Conservation (phyloP, 257 asterid species). For the Verbascum thapsus region DNA sequence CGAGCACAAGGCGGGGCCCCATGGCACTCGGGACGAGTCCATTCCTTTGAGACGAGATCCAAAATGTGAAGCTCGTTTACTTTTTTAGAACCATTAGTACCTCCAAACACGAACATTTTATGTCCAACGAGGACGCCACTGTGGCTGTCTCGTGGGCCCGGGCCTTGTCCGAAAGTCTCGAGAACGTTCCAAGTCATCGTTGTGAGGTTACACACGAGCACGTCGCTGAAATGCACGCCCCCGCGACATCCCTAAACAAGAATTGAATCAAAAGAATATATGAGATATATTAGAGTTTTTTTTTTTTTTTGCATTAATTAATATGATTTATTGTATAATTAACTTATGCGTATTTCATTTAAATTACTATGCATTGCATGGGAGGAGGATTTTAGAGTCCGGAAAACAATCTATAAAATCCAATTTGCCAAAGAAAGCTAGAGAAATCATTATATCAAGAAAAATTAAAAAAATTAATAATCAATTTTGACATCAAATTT, state of each 20-base stretch:
- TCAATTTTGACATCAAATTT: too few relatives aligned
- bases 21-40: conserved; percentile 71
- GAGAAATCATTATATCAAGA: too few relatives aligned
- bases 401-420: too few relatives aligned
- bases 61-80: conserved; percentile 75
- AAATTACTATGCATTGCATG: too few relatives aligned
- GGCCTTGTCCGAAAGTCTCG: conserved; percentile 74
- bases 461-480: too few relatives aligned
- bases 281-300: not conserved
- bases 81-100: conserved; percentile 82
- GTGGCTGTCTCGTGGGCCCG: conserved; percentile 96
- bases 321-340: too few relatives aligned
- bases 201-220: conserved; percentile 65
- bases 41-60: conserved; percentile 66
- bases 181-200: conserved; percentile 74
- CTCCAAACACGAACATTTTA: conserved; percentile 82
- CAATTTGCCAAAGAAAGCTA: too few relatives aligned
- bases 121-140: conserved; percentile 66
- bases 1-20: conserved; percentile 82
- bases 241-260: conserved; percentile 80
- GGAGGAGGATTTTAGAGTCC: too few relatives aligned
- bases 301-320: not conserved
- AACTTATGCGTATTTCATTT: not conserved
- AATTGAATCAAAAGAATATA: not conserved
- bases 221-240: conserved; percentile 90